Percentiles rank a stretch among this genome's conserved stretches.
phyloP scores from a whole-genome alignment of 192 early-diverging fungal genomes.

The Coemansia sp. region DNA sequence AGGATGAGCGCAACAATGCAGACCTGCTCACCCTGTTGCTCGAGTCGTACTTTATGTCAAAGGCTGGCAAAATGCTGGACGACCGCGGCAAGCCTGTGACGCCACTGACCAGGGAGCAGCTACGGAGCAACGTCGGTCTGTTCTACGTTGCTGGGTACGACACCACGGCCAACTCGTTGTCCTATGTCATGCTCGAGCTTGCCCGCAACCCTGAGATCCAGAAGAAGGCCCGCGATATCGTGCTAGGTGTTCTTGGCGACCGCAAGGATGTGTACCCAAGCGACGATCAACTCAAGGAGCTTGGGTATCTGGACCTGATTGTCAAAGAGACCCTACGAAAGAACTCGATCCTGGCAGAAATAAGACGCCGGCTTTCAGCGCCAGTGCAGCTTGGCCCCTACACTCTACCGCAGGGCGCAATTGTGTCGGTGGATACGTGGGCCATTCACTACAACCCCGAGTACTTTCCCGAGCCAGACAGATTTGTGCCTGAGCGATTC shows the following conservation, averaged over 20 bases:
- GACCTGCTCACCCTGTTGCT: slow-evolving; percentile 63
- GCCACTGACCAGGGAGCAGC: slow-evolving; percentile 51
- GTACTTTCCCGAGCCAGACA: slow-evolving; percentile 49
- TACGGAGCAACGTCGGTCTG: slow-evolving; percentile 56
- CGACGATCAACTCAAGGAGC: slow-evolving; percentile 57
- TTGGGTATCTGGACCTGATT: slow-evolving; percentile 57
- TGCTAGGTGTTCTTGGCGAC: slow-evolving; percentile 60
- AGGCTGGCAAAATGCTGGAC: slow-evolving; percentile 49
- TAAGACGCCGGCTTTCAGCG: slow-evolving; percentile 42
- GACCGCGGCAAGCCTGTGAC: slow-evolving; percentile 45
- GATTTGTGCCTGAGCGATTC: slow-evolving; percentile 58
- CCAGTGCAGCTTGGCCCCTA: slow-evolving; percentile 50
- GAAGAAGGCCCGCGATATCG: slow-evolving; percentile 60
- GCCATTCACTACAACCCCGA: slow-evolving; percentile 55
- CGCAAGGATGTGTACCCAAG: slow-evolving; percentile 55
- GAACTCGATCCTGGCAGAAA: slow-evolving; percentile 57
- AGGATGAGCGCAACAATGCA: slow-evolving; percentile 53
- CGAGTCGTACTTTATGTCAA: slow-evolving; percentile 52
- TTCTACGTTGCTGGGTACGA: slow-evolving; percentile 65
- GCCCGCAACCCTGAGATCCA: slow-evolving; percentile 58
- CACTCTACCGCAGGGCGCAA: slow-evolving; percentile 44
- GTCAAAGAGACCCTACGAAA: slow-evolving; percentile 58
- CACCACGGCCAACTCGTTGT: slow-evolving; percentile 62
- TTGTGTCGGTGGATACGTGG: slow-evolving; percentile 51
- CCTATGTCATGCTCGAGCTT: slow-evolving; percentile 56